Evolutionary conservation across 2,329 filamentous ascomycete genomes (phyloP), one percentile per base, ranked within the genome.

Genomic region (Cordyceps farinosa): DNA sequence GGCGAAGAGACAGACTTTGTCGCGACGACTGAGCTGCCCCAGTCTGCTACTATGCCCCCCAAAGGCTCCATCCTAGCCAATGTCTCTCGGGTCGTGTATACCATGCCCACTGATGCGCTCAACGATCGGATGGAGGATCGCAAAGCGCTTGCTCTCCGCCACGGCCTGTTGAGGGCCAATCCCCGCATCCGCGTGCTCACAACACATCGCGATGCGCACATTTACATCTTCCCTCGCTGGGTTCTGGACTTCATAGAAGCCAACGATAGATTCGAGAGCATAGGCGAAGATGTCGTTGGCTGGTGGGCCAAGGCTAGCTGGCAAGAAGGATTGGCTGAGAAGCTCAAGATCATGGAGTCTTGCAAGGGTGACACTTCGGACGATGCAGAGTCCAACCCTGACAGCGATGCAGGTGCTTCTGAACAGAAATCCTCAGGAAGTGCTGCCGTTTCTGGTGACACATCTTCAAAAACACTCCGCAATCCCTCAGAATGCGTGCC

Each of bases 271-370:
- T 86, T 99, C 66, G 91, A 97, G 70, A 96, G 89, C 62, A 87
- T 99, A 54, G 90, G 90, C 38, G 94, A 98, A 74, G 94, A 98
- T 71, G 87, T 97, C 6, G 81, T 98, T 17, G 92, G 93, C 7
- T 97, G 91, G 90, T 97, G 93, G 92, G 91, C 93, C 40, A 98
- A 98, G 74, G 87, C 94, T 1, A 87, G 88, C 61, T 99, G 95
- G 95, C 93, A 98, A 75, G 81, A 84, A 3, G 90, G 91, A 0
- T 80, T 97, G 3, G 86, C 85, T 0, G 86, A 90, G 58, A 97
- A 96, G 75, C 82, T 98, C 8, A 85, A 87, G 1, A 78, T 97
- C 59, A 79, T 84, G 56, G 81, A 88, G 51, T 84, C 94, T 4
- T 80, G 83, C 15, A 71, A 73, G 17, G 71, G 73, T 73, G 59